Evolutionary conservation across 768 basidiomycete genomes (phyloP), one percentile per base, ranked within the genome.

Genomic region (Kwoniella botswanensis): DNA sequence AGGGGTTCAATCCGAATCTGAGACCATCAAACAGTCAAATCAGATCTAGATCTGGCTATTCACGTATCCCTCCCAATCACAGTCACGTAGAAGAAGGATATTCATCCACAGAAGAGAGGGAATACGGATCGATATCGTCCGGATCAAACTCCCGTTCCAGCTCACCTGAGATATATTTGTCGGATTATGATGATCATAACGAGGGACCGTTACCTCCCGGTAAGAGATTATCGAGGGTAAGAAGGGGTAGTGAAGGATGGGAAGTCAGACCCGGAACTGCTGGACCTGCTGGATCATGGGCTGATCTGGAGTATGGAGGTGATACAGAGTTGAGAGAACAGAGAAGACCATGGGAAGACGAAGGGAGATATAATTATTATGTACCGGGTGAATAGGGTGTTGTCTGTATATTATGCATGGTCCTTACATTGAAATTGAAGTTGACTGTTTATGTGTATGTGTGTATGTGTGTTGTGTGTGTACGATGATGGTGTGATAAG

Each of bases 1-100:
- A 79, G 0, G 84, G 86, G 15, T 77, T 94, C 15, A 97, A 97
- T 79, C 94, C 94, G 7, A 79, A 85, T 46, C 88, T 96, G 11
- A 86, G 85, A 50, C 90, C 93, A 0, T 89, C 88, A 50, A 91
- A 89, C 72, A 75, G 86, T 18, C 54, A 64, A 10, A 55, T 78
- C 24, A 63, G 83, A 78, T 54, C 69, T 7, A 58, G 59, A 46
- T 55, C 58, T 43, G 56, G 22, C 35, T 22, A 69, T 29, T 58
- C 29, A 6, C 58, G 46, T 50, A 50, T 58, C 3, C 43, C 54
- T 13, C 57, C 17, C 0, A 15, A n/a, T n/a, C n/a, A 1, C 12
- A 54, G 6, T 26, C 21, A 22, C 22, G 52, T 21, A 18, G 64
- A 56, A 6, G 72, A 57, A 7, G 43, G 21, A 6, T 70, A 75